Percentiles rank a stretch among this genome's conserved stretches.
phyloP scores from a whole-genome alignment of 2,329 filamentous ascomycete species.

The Aplosporella prunicola region DNA sequence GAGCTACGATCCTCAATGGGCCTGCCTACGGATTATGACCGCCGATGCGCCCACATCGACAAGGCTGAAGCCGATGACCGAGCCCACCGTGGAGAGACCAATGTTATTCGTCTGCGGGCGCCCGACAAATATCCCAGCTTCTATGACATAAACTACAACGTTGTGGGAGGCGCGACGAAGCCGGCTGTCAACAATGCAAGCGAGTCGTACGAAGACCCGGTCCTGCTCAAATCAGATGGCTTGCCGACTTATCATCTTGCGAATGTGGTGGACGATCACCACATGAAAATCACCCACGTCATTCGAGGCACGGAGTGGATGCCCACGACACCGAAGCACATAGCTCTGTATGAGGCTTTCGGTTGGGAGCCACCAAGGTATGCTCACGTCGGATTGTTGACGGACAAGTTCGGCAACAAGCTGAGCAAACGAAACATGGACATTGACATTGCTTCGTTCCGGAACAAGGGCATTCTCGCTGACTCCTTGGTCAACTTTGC shows the following conservation, averaged over 20 bases:
- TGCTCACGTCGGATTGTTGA: slow-evolving; percentile 40
- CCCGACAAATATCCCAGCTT: slow-evolving; percentile 55
- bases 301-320: slow-evolving; percentile 96
- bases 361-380: slow-evolving; percentile 40
- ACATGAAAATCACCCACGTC: slow-evolving; percentile 93
- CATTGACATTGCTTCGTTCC: slow-evolving; percentile 50
- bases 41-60: slow-evolving; percentile 62
- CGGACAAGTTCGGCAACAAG: slow-evolving; percentile 40
- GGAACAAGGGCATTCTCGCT: slow-evolving; percentile 49
- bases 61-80: slow-evolving; percentile 59
- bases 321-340: slow-evolving; percentile 75
- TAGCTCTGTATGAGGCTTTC: slow-evolving; percentile 45
- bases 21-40: slow-evolving; percentile 53
- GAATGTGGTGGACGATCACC: slow-evolving; percentile 91
- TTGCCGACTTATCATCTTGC: slow-evolving; percentile 95
- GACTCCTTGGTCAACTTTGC: slow-evolving; percentile 70
- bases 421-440: slow-evolving; percentile 73
- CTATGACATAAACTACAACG: slow-evolving; percentile 71
- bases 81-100: slow-evolving; percentile 57
- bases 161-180: slow-evolving; percentile 43
- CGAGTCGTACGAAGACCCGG: slow-evolving; percentile 64
- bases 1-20: slow-evolving; percentile 51
- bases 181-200: slow-evolving; percentile 27
- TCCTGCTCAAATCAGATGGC: slow-evolving; percentile 84
- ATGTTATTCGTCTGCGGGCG: slow-evolving; percentile 68